A percentile compares a stretch with the other conserved stretches of the same genome.
Evolutionary conservation across 2,329 filamentous ascomycete species (phyloP).

Genomic region (Tolypocladium album): DNA sequence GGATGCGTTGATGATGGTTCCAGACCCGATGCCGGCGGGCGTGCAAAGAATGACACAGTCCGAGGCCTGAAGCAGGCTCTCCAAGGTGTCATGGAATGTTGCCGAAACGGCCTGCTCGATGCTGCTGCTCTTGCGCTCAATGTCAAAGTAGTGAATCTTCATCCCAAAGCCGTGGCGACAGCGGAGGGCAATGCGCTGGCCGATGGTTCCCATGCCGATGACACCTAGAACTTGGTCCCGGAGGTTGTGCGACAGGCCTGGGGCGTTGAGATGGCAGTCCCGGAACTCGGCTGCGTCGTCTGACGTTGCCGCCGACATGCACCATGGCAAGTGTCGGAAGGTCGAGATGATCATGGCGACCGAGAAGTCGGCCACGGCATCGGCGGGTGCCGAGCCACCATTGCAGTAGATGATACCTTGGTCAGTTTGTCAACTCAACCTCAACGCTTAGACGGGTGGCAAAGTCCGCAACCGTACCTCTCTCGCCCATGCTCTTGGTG

Average conservation of each 20-base stretch:
- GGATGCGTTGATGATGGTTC: slow-evolving; percentile 33
- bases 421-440: background rate
- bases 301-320: slow-evolving; percentile 41
- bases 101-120: slow-evolving; percentile 33
- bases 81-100: slow-evolving; percentile 38
- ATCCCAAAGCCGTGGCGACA: slow-evolving; percentile 49
- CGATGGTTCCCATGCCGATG: slow-evolving; percentile 59
- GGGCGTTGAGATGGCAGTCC: slow-evolving; percentile 49
- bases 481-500: slow-evolving; percentile 46
- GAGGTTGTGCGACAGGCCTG: slow-evolving; percentile 52
- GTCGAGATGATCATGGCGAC: slow-evolving; percentile 58
- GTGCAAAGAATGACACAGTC: slow-evolving; percentile 56
- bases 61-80: slow-evolving; percentile 35
- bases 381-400: slow-evolving; percentile 56
- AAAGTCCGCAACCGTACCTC: slow-evolving; percentile 28
- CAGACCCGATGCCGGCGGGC: slow-evolving; percentile 30
- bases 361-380: slow-evolving; percentile 63
- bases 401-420: slow-evolving; percentile 64
- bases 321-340: slow-evolving; percentile 60
- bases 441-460: background rate
- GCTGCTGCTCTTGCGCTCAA: slow-evolving; percentile 33
- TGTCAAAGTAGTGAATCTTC: slow-evolving; percentile 53
- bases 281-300: slow-evolving; percentile 30
- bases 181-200: slow-evolving; percentile 47
- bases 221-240: slow-evolving; percentile 51